These are phyloP conservation scores for Arabidopsis thaliana DNA, from an alignment of 345 rosid species.

Conservation along the genomic window DNA sequence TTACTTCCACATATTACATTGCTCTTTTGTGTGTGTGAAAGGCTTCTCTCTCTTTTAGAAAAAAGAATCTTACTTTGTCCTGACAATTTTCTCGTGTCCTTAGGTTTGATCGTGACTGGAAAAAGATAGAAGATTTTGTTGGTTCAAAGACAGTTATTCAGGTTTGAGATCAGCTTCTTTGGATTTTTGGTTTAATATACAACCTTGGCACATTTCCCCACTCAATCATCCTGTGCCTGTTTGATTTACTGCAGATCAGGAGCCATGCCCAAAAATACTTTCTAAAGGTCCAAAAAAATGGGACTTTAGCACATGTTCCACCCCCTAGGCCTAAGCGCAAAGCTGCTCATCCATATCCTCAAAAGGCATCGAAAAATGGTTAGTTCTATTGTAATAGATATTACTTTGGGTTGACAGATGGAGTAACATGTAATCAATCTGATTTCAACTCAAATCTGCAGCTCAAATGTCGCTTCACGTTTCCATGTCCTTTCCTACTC, in stretches of 20 bases:
- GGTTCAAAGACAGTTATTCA: slow-evolving; percentile 92
- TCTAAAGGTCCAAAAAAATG: slow-evolving; percentile 79
- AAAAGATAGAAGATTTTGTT: slow-evolving; percentile 83
- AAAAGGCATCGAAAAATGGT: slow-evolving; percentile 85
- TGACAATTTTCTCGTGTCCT: slow-evolving; percentile 6
- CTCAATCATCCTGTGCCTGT: slow-evolving; percentile 1
- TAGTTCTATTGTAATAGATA: slow-evolving; percentile 13
- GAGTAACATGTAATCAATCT: not conserved
- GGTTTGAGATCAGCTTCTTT: slow-evolving; percentile 50
- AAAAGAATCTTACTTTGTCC: slow-evolving; percentile 1
- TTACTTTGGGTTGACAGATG: slow-evolving; percentile 20
- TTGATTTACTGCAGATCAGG: slow-evolving; percentile 61
- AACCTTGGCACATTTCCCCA: not conserved
- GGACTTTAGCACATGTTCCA: slow-evolving; percentile 82
- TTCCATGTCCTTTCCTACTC: slow-evolving; percentile 56
- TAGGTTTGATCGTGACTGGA: slow-evolving; percentile 96
- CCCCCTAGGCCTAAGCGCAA: slow-evolving; percentile 93
- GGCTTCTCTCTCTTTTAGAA: not conserved
- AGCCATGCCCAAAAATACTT: slow-evolving; percentile 94
- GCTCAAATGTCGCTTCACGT: slow-evolving; percentile 58
- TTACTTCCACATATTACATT: not conserved
- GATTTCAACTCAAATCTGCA: slow-evolving; percentile 39
- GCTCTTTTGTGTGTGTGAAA: not conserved
- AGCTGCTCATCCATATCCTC: slow-evolving; percentile 96
- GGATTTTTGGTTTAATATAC: not conserved